A percentile compares a stretch with the other conserved stretches of the same genome.
These are phyloP conservation scores for Podospora australis DNA, from an alignment of 495 filamentous ascomycete genomes.

Conservation along the genomic window DNA sequence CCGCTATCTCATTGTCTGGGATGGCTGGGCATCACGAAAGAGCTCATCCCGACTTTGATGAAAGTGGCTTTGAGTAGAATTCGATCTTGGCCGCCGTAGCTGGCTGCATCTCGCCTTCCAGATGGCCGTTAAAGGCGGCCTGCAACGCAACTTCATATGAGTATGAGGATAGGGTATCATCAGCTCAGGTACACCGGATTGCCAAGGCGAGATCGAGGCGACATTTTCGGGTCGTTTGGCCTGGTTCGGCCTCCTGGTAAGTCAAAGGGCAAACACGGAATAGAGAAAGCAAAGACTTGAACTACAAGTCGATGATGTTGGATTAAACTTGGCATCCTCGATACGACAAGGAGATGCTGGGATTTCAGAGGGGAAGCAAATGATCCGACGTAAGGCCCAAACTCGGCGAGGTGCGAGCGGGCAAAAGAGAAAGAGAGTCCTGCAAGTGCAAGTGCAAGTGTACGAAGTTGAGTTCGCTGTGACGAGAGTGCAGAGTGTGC, in stretches of 20 bases:
- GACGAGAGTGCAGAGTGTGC: not conserved
- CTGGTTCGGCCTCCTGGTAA: too few relatives aligned
- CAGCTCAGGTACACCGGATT: too few relatives aligned
- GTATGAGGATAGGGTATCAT: too few relatives aligned
- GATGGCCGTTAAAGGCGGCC: too few relatives aligned
- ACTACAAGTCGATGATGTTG: not conserved
- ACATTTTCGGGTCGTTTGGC: too few relatives aligned
- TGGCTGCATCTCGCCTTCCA: too few relatives aligned
- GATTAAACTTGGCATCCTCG: not conserved
- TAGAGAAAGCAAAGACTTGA: too few relatives aligned
- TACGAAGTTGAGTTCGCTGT: too few relatives aligned
- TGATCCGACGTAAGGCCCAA: not conserved
- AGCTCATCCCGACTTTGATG: not conserved
- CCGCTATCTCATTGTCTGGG: not conserved
- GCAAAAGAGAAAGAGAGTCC: not conserved
- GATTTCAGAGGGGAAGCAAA: not conserved
- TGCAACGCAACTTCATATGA: too few relatives aligned
- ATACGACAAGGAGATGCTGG: not conserved
- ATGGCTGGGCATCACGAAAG: not conserved
- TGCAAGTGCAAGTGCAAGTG: not conserved
- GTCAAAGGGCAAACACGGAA: too few relatives aligned
- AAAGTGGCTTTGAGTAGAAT: not conserved
- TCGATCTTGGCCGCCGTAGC: not conserved
- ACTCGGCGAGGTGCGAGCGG: not conserved
- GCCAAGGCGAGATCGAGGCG: too few relatives aligned